Evolutionary conservation across 164 flowering plant genomes (phyloP).

Genomic region (Brasenia schreberi): DNA sequence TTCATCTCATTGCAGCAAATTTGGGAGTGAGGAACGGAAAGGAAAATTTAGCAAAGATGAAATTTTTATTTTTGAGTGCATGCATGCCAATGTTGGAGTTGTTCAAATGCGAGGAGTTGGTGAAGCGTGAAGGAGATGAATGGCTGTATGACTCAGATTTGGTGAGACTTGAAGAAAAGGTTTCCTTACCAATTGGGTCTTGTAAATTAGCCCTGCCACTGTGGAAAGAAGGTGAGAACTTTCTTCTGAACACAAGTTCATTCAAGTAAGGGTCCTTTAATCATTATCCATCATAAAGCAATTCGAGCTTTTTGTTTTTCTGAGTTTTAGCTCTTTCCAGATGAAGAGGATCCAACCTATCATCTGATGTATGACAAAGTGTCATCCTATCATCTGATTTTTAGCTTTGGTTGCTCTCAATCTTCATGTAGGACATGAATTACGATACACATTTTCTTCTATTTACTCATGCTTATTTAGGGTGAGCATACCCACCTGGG

Average conservation of each 20-base stretch:
- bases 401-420: not conserved
- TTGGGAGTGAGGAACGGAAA: conserved; percentile 50
- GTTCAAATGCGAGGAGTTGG: conserved; percentile 67
- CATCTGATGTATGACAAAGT: not conserved
- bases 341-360: not conserved
- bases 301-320: no score
- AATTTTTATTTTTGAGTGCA: conserved; percentile 31
- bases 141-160: conserved; percentile 53
- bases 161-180: conserved; percentile 43
- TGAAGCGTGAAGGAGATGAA: conserved; percentile 58
- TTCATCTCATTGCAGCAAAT: conserved; percentile 57
- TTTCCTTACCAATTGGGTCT: conserved; percentile 73
- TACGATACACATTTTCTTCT: no score
- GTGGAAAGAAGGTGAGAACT: conserved; percentile 60
- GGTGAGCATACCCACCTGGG: no score
- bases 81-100: conserved; percentile 90
- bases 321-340: not conserved
- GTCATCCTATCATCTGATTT: not conserved
- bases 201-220: conserved; percentile 72
- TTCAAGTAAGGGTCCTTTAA: no score
- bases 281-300: no score
- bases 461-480: no score
- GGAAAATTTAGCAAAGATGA: conserved; percentile 38
- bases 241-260: no score
- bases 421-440: not conserved